Conservation (phyloP, 179 eudicot species). For the Dionaea muscipula region DNA sequence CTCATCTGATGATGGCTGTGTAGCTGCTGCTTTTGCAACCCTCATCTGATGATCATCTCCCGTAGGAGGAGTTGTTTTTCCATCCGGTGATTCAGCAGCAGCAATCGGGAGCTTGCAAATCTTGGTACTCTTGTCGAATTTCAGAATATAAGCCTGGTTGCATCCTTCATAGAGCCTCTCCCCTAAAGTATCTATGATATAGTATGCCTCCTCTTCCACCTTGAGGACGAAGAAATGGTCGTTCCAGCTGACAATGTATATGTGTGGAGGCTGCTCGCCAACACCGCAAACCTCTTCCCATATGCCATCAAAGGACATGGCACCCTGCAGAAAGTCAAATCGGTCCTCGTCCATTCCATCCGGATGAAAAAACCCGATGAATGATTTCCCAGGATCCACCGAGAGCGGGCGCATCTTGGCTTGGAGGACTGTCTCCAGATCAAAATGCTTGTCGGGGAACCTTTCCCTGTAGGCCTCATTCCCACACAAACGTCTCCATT, state of each 20-base stretch:
- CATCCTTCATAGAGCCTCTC: conserved; percentile 88
- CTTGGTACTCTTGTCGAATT: conserved; percentile 47
- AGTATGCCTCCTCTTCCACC: conserved; percentile 64
- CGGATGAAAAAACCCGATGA: conserved; percentile 68
- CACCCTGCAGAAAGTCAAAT: conserved; percentile 60
- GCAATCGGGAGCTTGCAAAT: conserved; percentile 27
- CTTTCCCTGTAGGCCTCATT: conserved; percentile 37
- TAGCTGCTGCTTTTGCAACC: not conserved
- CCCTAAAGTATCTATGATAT: conserved; percentile 69
- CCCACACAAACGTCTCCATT: conserved; percentile 77
- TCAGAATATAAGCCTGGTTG: conserved; percentile 64
- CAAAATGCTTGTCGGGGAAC: conserved; percentile 87
- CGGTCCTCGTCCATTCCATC: conserved; percentile 47
- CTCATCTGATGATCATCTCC: too few species aligned
- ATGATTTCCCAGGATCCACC: conserved; percentile 46
- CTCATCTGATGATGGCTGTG: not conserved
- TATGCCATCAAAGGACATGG: conserved; percentile 72
- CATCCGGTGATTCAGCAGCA: conserved; percentile 22
- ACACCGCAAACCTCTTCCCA: conserved; percentile 61
- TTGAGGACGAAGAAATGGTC: conserved; percentile 74
- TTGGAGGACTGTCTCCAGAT: conserved; percentile 60
- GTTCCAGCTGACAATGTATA: conserved; percentile 71
- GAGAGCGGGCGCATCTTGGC: conserved; percentile 61
- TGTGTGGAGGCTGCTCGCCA: conserved; percentile 21
- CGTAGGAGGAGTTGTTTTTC: conserved; percentile 16